These are phyloP conservation scores for Stenocarpella maydis DNA, from an alignment of 2,329 filamentous ascomycete genomes.

Conservation along the genomic window DNA sequence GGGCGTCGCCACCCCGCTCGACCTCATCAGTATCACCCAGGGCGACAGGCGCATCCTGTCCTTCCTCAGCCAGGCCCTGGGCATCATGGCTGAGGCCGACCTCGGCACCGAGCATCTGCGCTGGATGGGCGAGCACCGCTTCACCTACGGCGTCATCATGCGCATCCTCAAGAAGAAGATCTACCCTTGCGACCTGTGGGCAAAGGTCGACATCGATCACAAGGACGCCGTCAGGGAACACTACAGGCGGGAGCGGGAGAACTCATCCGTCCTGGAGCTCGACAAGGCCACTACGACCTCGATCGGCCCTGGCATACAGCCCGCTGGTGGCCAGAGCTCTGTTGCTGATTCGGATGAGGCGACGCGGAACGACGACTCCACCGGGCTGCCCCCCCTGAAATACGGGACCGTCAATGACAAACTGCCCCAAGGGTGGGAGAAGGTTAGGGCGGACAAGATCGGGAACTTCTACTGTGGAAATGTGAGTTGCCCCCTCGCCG, in stretches of 20 bases:
- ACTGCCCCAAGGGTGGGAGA: conserved; percentile 79
- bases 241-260: conserved; percentile 61
- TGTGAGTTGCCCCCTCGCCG: conserved; percentile 53
- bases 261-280: conserved; percentile 10
- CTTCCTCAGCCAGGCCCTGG: conserved; percentile 89
- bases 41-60: conserved; percentile 77
- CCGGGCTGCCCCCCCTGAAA: conserved; percentile 74
- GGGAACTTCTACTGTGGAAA: conserved; percentile 96
- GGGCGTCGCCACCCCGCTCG: conserved; percentile 82
- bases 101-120: conserved; percentile 88
- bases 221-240: conserved; percentile 78
- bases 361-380: conserved; percentile 44
- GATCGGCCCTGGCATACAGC: conserved; percentile 38
- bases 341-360: conserved; percentile 26
- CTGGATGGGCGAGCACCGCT: conserved; percentile 90
- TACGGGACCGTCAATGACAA: conserved; percentile 84
- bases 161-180: conserved; percentile 78
- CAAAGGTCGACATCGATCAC: conserved; percentile 81
- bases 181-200: conserved; percentile 88
- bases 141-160: conserved; percentile 84
- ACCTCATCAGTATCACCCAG: conserved; percentile 89
- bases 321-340: conserved; percentile 8
- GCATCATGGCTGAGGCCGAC: conserved; percentile 89
- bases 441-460: conserved; percentile 76
- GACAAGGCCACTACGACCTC: conserved; percentile 32